phyloP scores from a whole-genome alignment of 495 filamentous ascomycete species.

The Aspergillus mulundensis region DNA sequence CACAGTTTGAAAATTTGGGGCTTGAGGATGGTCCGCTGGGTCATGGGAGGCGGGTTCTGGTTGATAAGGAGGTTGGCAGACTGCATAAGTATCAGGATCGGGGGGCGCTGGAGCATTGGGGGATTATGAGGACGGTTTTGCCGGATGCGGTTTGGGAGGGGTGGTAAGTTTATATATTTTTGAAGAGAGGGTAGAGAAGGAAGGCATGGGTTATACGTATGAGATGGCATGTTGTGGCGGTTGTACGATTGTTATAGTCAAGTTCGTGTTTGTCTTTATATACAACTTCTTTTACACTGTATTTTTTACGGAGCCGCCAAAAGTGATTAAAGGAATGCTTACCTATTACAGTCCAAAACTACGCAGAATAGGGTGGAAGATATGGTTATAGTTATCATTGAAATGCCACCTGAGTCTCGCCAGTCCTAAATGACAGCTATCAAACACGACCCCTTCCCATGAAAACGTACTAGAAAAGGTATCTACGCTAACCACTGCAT shows the following conservation, averaged over 20 bases:
- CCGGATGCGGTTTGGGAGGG: constrained; percentile 79
- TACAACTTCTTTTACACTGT: not conserved
- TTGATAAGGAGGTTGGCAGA: constrained; percentile 44
- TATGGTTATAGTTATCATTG: constrained; percentile 1
- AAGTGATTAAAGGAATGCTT: not conserved
- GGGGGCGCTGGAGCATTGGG: constrained; percentile 82
- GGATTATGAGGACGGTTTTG: constrained; percentile 81
- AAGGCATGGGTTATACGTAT: not conserved
- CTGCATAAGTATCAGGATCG: constrained; percentile 66
- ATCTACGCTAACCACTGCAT: constrained; percentile 14
- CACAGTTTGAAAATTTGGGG: constrained; percentile 38
- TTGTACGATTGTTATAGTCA: not conserved
- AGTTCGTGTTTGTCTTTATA: not conserved
- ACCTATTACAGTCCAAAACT: not conserved
- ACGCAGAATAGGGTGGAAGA: not conserved
- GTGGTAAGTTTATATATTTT: constrained; percentile 57
- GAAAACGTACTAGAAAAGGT: constrained; percentile 12
- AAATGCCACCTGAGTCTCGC: constrained; percentile 1
- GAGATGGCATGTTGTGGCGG: not conserved
- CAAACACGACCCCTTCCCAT: constrained; percentile 4
- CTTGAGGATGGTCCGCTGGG: constrained; percentile 12
- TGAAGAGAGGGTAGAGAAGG: not conserved
- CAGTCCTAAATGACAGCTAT: constrained; percentile 4
- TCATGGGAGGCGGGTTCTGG: constrained; percentile 22
- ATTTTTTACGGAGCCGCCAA: not conserved